These are phyloP conservation scores for Tylopilus sp. DNA, from an alignment of 768 basidiomycete species.

Conservation along the genomic window DNA sequence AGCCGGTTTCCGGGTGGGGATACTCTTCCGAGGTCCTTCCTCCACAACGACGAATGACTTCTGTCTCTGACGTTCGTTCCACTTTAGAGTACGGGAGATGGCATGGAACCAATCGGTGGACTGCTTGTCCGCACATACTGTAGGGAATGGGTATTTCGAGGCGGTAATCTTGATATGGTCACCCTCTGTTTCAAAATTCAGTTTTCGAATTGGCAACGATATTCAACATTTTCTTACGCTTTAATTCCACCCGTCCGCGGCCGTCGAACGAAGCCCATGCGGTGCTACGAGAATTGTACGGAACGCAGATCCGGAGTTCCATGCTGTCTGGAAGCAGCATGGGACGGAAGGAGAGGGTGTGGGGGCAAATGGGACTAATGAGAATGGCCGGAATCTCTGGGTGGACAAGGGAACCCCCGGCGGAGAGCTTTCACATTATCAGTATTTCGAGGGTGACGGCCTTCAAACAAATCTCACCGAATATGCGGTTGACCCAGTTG, in stretches of 20 bases:
- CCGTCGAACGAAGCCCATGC: conserved; percentile 99
- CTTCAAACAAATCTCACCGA: conserved; percentile 53
- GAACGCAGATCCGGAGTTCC: conserved; percentile 98
- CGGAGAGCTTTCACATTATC: conserved; percentile 61
- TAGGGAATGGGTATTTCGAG: conserved; percentile 96
- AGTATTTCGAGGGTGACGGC: conserved; percentile 2
- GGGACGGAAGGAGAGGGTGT: conserved; percentile 96
- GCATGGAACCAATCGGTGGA: conserved; percentile 99
- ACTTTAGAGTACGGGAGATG: conserved; percentile 94
- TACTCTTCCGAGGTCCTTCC: conserved; percentile 60
- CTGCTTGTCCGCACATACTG: conserved; percentile 96
- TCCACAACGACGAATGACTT: conserved; percentile 99
- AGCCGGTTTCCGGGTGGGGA: conserved; percentile 18
- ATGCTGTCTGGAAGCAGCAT: conserved; percentile 98
- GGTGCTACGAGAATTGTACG: conserved; percentile 95
- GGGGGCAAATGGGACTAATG: conserved; percentile 97
- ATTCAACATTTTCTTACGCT: conserved; percentile 57
- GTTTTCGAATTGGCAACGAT: background rate
- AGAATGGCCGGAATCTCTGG: conserved; percentile 96
- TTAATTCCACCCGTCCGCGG: conserved; percentile 90
- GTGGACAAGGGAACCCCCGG: conserved; percentile 95
- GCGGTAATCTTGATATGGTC: conserved; percentile 99
- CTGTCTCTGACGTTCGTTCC: conserved; percentile 98
- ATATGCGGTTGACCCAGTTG: conserved; percentile 98
- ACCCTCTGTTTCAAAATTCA: conserved; percentile 63